Percentiles rank a stretch among this genome's conserved stretches.
phyloP scores from a whole-genome alignment of 768 basidiomycete species.

The Jaapia argillacea region DNA sequence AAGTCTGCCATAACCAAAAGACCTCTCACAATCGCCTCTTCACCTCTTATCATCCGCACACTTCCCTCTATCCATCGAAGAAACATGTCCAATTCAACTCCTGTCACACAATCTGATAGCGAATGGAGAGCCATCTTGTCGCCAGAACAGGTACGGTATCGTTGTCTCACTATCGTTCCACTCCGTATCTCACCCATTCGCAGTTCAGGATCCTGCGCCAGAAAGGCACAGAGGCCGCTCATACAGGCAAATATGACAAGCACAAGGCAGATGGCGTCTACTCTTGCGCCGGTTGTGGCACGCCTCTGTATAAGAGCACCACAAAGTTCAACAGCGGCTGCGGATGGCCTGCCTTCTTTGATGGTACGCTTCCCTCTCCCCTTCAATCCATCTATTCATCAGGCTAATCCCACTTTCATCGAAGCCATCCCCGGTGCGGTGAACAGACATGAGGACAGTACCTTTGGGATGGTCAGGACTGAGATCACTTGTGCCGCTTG shows the following conservation, averaged over 20 bases:
- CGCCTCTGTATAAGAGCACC: conserved; percentile 78
- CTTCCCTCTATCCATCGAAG: too few relatives aligned
- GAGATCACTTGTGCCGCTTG: conserved; percentile 90
- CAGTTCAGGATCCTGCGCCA: conserved; percentile 80
- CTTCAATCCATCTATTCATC: background rate
- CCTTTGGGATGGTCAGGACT: conserved; percentile 58
- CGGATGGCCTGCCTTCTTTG: conserved; percentile 98
- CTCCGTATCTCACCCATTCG: background rate
- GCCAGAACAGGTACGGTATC: conserved; percentile 57
- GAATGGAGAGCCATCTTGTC: conserved; percentile 83
- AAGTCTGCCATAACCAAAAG: too few relatives aligned
- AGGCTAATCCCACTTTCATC: conserved; percentile 1
- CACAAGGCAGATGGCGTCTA: conserved; percentile 60
- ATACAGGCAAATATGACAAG: conserved; percentile 76
- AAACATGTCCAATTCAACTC: conserved; percentile 14
- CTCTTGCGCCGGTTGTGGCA: conserved; percentile 67
- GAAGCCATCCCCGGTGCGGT: conserved; percentile 88
- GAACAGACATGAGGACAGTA: conserved; percentile 58
- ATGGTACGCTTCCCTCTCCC: conserved; percentile 40
- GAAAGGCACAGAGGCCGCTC: conserved; percentile 79
- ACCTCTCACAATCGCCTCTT: too few relatives aligned
- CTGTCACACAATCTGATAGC: conserved; percentile 39
- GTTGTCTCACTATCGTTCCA: background rate
- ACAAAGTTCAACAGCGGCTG: conserved; percentile 93
- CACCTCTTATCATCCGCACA: too few relatives aligned